Conservation (phyloP, 2,329 filamentous ascomycete genomes). For the Aphanocladium album region DNA sequence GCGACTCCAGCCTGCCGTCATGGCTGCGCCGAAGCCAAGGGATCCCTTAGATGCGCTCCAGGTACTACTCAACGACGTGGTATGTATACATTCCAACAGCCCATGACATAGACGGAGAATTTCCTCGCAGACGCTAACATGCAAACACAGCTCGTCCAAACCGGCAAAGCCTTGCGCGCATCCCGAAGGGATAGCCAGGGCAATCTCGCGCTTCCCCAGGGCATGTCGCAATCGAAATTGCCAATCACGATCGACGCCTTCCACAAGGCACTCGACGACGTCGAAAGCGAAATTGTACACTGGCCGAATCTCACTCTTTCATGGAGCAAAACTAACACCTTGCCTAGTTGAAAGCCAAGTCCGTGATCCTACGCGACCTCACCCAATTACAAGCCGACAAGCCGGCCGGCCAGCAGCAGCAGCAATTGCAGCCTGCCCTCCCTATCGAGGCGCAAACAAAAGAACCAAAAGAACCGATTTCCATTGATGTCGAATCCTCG, state of each 20-base stretch:
- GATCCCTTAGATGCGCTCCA: slow-evolving; percentile 46
- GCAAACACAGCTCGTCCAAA: slow-evolving; percentile 48
- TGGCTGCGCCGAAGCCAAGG: slow-evolving; percentile 30
- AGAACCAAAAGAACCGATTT: slow-evolving; percentile 31
- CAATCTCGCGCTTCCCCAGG: slow-evolving; percentile 28
- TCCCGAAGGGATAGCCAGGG: slow-evolving; percentile 42
- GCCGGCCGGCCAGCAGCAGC: slow-evolving; percentile 16
- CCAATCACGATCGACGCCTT: slow-evolving; percentile 43
- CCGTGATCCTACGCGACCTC: slow-evolving; percentile 50
- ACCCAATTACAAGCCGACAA: slow-evolving; percentile 32
- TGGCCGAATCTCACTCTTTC: slow-evolving; percentile 15
- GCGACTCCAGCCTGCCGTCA: slow-evolving; percentile 16
- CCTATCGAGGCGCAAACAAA: slow-evolving; percentile 31
- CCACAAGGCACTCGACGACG: slow-evolving; percentile 49
- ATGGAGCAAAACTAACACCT: slow-evolving; percentile 2
- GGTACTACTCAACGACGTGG: slow-evolving; percentile 50
- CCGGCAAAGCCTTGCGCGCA: slow-evolving; percentile 51
- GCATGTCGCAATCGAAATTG: slow-evolving; percentile 36
- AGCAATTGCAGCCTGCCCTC: slow-evolving; percentile 19
- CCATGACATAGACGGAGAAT: neutral
- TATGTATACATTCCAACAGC: slow-evolving; percentile 29
- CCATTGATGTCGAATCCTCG: slow-evolving; percentile 34
- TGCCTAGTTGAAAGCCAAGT: slow-evolving; percentile 43
- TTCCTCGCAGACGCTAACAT: slow-evolving; percentile 11
- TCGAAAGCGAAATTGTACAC: slow-evolving; percentile 53